Conservation (phyloP, 345 rosid species). For the Camelina neglecta region DNA sequence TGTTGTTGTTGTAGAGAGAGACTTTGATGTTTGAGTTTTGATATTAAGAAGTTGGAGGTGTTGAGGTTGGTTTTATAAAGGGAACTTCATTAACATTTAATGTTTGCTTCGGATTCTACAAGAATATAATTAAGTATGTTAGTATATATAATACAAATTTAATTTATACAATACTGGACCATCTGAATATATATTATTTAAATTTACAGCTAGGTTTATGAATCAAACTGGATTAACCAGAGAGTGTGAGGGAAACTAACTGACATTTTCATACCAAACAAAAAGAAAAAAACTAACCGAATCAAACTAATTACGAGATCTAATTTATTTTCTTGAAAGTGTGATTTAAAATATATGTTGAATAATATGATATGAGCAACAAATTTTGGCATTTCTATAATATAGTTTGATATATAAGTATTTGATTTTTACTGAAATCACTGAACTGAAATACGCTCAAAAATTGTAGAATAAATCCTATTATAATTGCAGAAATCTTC, state of each 20-base stretch:
- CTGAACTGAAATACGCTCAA: background rate
- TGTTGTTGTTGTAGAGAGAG: background rate
- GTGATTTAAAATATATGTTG: background rate
- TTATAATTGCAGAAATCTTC: too few species aligned
- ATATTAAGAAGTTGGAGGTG: constrained; percentile 7
- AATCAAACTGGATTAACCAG: background rate
- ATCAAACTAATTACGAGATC: background rate
- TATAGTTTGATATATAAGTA: background rate
- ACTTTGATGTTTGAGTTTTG: constrained; percentile 18
- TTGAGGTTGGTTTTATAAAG: constrained; percentile 27
- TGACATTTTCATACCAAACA: too few species aligned
- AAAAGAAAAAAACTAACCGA: background rate
- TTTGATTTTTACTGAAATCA: background rate
- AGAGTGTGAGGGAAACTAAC: background rate
- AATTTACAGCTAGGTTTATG: background rate
- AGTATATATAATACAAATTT: background rate
- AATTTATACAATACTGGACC: background rate
- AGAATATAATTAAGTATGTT: constrained; percentile 11
- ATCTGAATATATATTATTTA: background rate
- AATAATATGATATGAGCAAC: background rate
- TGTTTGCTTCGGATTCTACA: constrained; percentile 38
- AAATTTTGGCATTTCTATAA: background rate
- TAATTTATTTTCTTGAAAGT: too few species aligned
- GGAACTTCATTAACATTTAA: background rate
- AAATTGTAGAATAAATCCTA: background rate